Base-by-base conservation (phyloP, 2,329 filamentous ascomycete species). In the Paracamarosporium sp. region DNA sequence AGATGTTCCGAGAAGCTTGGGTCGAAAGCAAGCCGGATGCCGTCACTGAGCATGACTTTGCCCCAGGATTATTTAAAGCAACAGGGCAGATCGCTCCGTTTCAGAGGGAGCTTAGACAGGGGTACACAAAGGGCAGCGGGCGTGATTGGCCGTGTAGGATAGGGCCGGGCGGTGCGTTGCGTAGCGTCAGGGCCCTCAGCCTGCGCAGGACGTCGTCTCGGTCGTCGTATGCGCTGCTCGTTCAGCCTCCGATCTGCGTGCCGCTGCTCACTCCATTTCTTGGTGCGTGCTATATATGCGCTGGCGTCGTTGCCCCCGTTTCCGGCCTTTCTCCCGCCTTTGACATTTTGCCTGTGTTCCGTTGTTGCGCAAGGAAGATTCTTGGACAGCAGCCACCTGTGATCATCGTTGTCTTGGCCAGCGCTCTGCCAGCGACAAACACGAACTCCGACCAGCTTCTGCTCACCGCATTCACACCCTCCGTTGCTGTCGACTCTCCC, bases 61-160 rank as follows among this genome's bases (percentile, higher is more conserved):
- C 36, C 25, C 47, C 47, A 20, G 48, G 45, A 51, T 43, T 51
- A 51, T 51, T 51, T 51, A 51, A 51, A 51, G 48, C 48, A 51
- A 31, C 48, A 51, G 25, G n/a, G 47, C 47, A 36, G 36, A 51
- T 51, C 35, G 36, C 36, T 51, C 48, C 36, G 48, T 51, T 51
- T 51, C 48, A 51, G 48, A 43, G 20, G 48, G 25, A 41, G 48
- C 24, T 30, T 20, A 2, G 36, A 7, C 36, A 51, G 36, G 48
- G 48, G 33, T 31, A 17, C 8, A 38, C 4, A 30, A 31, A 30
- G 36, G 25, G 35, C 2, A 2, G 15, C 9, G 20, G 15, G 27
- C 5, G 27, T 33, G 48, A 41, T 51, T 51, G 48, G 48, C 13
- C 22, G 25, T 27, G 47, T 50, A 31, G 35, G 35, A 41, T 36